Percentiles rank a stretch among this genome's conserved stretches.
These are phyloP conservation scores for Pseudogymnoascus sp. DNA, from an alignment of 2,329 filamentous ascomycete genomes.

Conservation along the genomic window DNA sequence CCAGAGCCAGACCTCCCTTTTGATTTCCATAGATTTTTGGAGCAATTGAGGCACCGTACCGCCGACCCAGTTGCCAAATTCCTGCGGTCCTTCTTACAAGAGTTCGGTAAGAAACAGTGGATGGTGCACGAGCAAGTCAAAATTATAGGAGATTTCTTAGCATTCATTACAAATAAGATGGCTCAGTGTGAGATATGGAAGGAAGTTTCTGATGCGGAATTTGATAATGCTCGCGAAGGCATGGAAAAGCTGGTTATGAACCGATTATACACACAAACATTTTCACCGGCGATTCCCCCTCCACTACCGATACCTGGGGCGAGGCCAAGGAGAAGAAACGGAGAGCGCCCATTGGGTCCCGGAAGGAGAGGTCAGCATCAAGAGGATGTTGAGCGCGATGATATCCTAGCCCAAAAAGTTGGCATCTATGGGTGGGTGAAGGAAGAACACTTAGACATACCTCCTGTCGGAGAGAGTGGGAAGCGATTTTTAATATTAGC, in stretches of 20 bases:
- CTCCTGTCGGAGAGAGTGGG: constrained; percentile 74
- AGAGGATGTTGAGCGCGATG: constrained; percentile 93
- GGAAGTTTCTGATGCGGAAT: constrained; percentile 90
- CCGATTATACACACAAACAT: constrained; percentile 86
- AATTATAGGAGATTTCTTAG: constrained; percentile 91
- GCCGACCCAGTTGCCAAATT: constrained; percentile 98
- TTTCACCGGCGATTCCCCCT: constrained; percentile 84
- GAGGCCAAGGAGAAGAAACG: constrained; percentile 59
- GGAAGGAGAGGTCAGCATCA: constrained; percentile 93
- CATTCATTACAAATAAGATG: constrained; percentile 99
- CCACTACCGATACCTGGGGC: constrained; percentile 64
- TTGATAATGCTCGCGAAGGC: constrained; percentile 94
- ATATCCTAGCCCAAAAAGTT: constrained; percentile 93
- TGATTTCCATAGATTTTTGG: constrained; percentile 94
- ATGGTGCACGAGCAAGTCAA: constrained; percentile 99
- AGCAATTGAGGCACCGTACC: constrained; percentile 90
- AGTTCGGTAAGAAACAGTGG: constrained; percentile 97
- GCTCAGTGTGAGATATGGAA: constrained; percentile 93
- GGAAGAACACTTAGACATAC: constrained; percentile 90
- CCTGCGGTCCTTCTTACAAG: constrained; percentile 83
- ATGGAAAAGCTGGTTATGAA: constrained; percentile 99
- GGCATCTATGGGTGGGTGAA: constrained; percentile 92
- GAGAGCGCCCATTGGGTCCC: constrained; percentile 62
- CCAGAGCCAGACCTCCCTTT: constrained; percentile 83
- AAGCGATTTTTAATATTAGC: constrained; percentile 81